phyloP scores from a whole-genome alignment of 345 rosid species.

The Boechera stricta region DNA sequence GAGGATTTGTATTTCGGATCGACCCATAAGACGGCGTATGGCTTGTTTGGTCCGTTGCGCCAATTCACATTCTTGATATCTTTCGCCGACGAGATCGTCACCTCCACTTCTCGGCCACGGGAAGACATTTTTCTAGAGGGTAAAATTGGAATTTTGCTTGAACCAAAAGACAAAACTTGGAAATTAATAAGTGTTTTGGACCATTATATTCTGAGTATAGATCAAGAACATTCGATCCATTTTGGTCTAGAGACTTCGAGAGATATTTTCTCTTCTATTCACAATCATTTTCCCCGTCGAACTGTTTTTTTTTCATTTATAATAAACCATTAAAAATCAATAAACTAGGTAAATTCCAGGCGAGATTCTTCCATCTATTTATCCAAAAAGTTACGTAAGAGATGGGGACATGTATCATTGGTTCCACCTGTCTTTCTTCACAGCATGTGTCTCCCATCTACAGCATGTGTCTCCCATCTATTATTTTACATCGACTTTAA shows the following conservation, averaged over 20 bases:
- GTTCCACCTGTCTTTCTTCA: background rate
- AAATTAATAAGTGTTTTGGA: background rate
- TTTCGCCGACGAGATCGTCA: slow-evolving; percentile 65
- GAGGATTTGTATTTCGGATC: slow-evolving; percentile 61
- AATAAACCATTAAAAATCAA: no score
- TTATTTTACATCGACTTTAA: background rate
- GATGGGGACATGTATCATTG: background rate
- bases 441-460: background rate
- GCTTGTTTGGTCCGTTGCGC: slow-evolving; percentile 70
- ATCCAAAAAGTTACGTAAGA: background rate
- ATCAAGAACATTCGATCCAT: slow-evolving; percentile 26
- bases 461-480: background rate
- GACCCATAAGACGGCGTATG: slow-evolving; percentile 80
- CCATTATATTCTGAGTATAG: slow-evolving; percentile 1
- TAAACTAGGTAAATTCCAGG: background rate
- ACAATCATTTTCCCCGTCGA: background rate
- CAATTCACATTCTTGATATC: slow-evolving; percentile 88
- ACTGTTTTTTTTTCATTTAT: no score
- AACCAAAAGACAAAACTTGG: background rate
- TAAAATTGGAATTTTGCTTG: background rate
- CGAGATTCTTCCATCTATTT: background rate
- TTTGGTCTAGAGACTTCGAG: slow-evolving; percentile 2
- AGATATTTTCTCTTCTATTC: background rate
- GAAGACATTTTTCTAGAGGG: slow-evolving; percentile 2
- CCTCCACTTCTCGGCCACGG: slow-evolving; percentile 54